Base-by-base conservation (phyloP, 108 stramenopile genomes). In the Licmophora abbreviata region DNA sequence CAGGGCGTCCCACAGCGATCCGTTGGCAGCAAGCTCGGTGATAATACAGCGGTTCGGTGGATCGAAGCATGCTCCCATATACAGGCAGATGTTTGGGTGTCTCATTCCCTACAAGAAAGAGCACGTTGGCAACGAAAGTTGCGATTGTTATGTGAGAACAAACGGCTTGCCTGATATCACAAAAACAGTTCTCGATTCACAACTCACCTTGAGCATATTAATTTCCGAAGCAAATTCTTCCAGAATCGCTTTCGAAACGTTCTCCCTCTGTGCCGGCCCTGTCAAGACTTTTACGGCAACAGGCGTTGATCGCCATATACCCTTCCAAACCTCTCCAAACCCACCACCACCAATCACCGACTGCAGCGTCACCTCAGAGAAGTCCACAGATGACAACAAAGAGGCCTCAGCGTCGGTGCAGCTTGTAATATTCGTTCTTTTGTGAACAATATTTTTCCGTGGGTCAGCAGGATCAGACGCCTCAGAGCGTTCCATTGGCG, bases 81-180 rank as follows among this genome's bases (percentile, higher is more conserved):
- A 94, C 33, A 94, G 66, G 43, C 91, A 91, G 48, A 96, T 86
- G 56, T 93, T 92, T 29, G 95, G 95, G 71, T 96, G 95, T 20
- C 92, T 63, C 85, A 96, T 90, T 11, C 83, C 83, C n/a, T n/a
- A 28, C 68, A 62, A 14, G 27, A 29, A 11, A 27, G 11, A 71
- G 40, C 10, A 67, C 30, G 18, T 34, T 45, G 29, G 29, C 41
- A 25, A 55, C 15, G 24, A 3, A 14, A 55, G 25, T 1, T 3
- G 35, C 23, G n/a, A 53, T 22, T 2, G 15, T 3, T n/a, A n/a
- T n/a, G n/a, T n/a, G n/a, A n/a, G n/a, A n/a, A n/a, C n/a, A n/a
- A n/a, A n/a, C n/a, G n/a, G n/a, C n/a, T n/a, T n/a, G n/a, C n/a
- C 34, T 12, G 34, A 35, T 12, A 35, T 12, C 34, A 35, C 12